Base-by-base conservation (phyloP, 495 filamentous ascomycete species). In the Daldinia loculata region DNA sequence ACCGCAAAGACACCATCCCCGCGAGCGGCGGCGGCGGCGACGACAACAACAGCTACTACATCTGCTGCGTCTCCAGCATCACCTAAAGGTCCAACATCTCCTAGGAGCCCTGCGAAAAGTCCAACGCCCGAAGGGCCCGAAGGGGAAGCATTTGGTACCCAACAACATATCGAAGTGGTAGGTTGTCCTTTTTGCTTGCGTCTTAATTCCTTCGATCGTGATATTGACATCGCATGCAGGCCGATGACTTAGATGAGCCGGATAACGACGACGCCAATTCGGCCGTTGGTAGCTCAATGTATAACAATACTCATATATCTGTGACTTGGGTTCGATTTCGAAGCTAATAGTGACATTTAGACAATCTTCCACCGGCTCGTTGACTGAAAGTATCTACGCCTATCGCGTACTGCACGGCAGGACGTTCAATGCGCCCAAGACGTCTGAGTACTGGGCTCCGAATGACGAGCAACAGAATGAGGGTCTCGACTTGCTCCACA, bases 391-490 rank as follows among this genome's bases (percentile, higher is more conserved):
- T 24, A 66, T 66, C 22, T 66, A 58, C 43, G 32, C 29, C 22
- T 66, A 66, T 24, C 63, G 63, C 22, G 63, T 66, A 15, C 22
- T 66, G 8, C 63, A 66, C 32, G 63, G 63, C 1, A 50, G 63
- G 22, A 66, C 63, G 19, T 66, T 39, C 19, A 66, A 66, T 52
- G 63, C 63, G 14, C 53, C 55, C 4, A 66, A 66, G 43, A 66
- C 63, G 34, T 43, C 64, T 11, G 57, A 67, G 34, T 67, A 67
- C 36, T 67, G 56, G 56, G 48, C 56, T 12, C 64, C 64, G 26
- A 67, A 67, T 27, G 64, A 67, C 9, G 64, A 67, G 14, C 56
- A 55, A 29, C 64, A 67, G 27, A 60, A 61, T 56, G 56, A 67
- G 29, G 48, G 56, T 4, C 56, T 67, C 2, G 56, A 61, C 29